phyloP scores from a whole-genome alignment of 371 early-diverging fungal genomes.

The Dichotomocladium elegans region DNA sequence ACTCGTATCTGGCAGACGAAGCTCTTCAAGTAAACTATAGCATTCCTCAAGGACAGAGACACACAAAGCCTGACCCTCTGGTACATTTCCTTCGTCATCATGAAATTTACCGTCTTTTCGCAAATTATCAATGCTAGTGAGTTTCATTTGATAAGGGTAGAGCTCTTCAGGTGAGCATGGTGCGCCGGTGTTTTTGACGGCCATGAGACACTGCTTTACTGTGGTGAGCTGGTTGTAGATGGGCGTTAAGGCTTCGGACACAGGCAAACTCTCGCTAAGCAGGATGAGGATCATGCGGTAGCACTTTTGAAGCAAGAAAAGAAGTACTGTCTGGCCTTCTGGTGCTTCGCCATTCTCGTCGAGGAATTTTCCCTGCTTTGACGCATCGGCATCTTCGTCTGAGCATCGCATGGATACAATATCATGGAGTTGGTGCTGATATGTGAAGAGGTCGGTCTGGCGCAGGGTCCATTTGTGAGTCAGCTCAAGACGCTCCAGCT shows the following conservation, averaged over 20 bases:
- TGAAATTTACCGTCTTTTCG: constrained; percentile 85
- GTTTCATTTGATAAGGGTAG: constrained; percentile 78
- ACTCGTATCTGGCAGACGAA: constrained; percentile 48
- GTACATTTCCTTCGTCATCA: constrained; percentile 73
- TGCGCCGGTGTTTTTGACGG: constrained; percentile 76
- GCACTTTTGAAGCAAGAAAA: constrained; percentile 85
- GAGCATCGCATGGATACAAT: constrained; percentile 60
- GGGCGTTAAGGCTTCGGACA: constrained; percentile 76
- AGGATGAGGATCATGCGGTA: constrained; percentile 80
- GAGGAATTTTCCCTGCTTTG: constrained; percentile 55
- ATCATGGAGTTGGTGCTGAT: constrained; percentile 74
- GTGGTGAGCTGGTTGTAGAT: constrained; percentile 82
- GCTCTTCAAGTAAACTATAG: constrained; percentile 69
- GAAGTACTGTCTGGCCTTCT: constrained; percentile 66
- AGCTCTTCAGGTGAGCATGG: constrained; percentile 58
- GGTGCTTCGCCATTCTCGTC: constrained; percentile 61
- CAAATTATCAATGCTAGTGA: constrained; percentile 73
- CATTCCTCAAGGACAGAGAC: constrained; percentile 79
- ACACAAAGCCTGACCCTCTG: constrained; percentile 82
- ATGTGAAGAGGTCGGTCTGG: constrained; percentile 80
- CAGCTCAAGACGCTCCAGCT: constrained; percentile 67
- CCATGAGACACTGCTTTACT: constrained; percentile 74
- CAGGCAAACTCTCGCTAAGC: constrained; percentile 72
- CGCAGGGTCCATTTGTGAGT: constrained; percentile 82
- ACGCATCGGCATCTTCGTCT: constrained; percentile 14